Base-by-base conservation (phyloP, 306 rosid species). In the Malus orientalis region DNA sequence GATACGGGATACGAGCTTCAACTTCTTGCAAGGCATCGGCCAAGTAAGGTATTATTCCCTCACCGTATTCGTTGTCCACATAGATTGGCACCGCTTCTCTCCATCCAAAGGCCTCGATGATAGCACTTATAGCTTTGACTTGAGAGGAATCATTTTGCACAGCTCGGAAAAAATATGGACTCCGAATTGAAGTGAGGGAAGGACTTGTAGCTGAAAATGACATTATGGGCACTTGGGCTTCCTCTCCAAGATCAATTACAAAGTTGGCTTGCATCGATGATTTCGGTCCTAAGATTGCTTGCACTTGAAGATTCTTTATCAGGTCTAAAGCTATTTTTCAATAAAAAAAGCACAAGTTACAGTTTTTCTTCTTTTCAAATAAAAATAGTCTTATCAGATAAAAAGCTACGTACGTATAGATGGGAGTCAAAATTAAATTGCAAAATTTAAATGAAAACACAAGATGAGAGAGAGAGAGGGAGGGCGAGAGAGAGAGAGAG, bases 271-370 rank as follows among this genome's bases (percentile, higher is more conserved):
- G 77, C 77, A 47, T 76, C 15, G 81, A 81, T n/a, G 60, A 61
- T 55, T 1, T 47, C 10, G 83, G 84, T 27, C 89, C 89, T 18
- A 79, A 16, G 27, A 88, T 86, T 10, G 88, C 90, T 72, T 83
- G 16, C 7, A 90, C 89, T 74, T 85, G 3, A 14, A 59, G 84
- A n/a, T 84, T 81, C n/a, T 85, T 57, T 73, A 90, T 86, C 3
- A 86, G 82, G 63, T 88, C 89, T 7, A 65, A 4, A 25, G 83
- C 89, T 90, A 74, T 78, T 8, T 42, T n/a, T 73, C 76, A 69
- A 10, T 27, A 53, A 5, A 16, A 16, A 51, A 53, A 53, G 20
- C 19, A 16, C 20, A 53, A 53, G 20, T 5, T 53, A 14, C 58
- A 16, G 18, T 53, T 14, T 53, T 53, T 18, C 20, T 16, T 19